These are phyloP conservation scores for Sclerotinia minor DNA, from an alignment of 2,329 filamentous ascomycete genomes.

Conservation along the genomic window DNA sequence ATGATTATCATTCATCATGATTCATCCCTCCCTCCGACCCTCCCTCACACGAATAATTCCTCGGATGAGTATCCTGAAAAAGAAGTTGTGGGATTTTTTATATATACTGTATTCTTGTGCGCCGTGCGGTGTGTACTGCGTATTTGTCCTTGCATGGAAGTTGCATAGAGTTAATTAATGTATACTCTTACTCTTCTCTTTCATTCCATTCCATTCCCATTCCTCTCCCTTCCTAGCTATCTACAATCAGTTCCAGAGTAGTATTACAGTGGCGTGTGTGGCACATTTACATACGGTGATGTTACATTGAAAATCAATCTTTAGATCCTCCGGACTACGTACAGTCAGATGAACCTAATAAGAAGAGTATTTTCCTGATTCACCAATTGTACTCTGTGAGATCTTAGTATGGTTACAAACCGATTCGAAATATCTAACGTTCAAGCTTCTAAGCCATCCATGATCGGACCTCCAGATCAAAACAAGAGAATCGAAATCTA, in stretches of 20 bases:
- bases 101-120: too few species aligned
- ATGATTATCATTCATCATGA: too few species aligned
- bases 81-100: not conserved
- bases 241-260: not conserved
- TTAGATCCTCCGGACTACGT: constrained; percentile 3
- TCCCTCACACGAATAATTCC: not conserved
- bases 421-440: not conserved
- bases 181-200: too few species aligned
- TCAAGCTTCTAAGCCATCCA: too few species aligned
- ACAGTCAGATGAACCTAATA: not conserved
- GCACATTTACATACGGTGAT: not conserved
- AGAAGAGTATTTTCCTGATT: not conserved
- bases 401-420: too few species aligned
- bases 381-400: too few species aligned
- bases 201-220: too few species aligned
- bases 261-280: not conserved
- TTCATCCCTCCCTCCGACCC: too few species aligned
- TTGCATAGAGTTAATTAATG: not conserved
- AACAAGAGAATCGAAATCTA: too few species aligned
- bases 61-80: not conserved
- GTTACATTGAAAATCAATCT: not conserved
- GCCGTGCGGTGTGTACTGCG: not conserved
- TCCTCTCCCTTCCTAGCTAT: too few species aligned
- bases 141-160: not conserved
- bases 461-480: not conserved